These are phyloP conservation scores for Magnaporthales sp. DNA, from an alignment of 2,329 filamentous ascomycete genomes.

Conservation along the genomic window DNA sequence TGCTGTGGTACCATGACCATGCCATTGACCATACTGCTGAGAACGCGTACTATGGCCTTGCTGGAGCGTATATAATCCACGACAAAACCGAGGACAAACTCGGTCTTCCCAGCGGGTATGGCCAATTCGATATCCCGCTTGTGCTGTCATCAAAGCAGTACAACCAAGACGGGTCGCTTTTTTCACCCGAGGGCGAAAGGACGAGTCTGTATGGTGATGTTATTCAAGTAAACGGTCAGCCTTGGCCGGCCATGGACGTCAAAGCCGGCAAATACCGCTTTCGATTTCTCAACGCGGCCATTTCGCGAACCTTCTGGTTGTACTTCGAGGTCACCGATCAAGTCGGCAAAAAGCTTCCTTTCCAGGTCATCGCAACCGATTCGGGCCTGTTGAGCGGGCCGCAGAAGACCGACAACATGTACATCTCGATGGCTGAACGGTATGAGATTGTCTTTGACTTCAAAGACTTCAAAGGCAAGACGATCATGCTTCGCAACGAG, in stretches of 20 bases:
- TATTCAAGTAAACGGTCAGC: slow-evolving; percentile 44
- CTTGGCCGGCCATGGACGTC: slow-evolving; percentile 43
- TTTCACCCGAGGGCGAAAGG: slow-evolving; percentile 26
- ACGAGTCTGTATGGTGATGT: slow-evolving; percentile 39
- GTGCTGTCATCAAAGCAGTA: slow-evolving; percentile 38
- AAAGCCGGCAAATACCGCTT: slow-evolving; percentile 47
- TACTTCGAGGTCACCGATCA: slow-evolving; percentile 22
- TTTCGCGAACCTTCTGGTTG: slow-evolving; percentile 32
- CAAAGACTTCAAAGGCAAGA: slow-evolving; percentile 30
- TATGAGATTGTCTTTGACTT: slow-evolving; percentile 45
- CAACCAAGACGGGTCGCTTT: slow-evolving; percentile 32
- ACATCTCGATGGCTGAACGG: slow-evolving; percentile 42
- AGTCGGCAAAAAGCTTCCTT: slow-evolving; percentile 20
- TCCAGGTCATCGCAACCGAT: slow-evolving; percentile 40
- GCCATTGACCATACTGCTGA: slow-evolving; percentile 30
- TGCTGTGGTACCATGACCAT: slow-evolving; percentile 43
- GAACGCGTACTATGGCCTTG: slow-evolving; percentile 43
- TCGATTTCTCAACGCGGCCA: slow-evolving; percentile 34
- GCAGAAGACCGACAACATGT: slow-evolving; percentile 16
- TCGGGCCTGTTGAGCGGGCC: slow-evolving; percentile 34
- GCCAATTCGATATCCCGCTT: slow-evolving; percentile 36
- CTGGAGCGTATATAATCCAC: slow-evolving; percentile 39
- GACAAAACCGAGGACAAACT: slow-evolving; percentile 34
- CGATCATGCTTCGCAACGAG: slow-evolving; percentile 32
- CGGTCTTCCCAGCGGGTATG: slow-evolving; percentile 28